Base-by-base conservation (phyloP, 176 grass and related monocot genomes). In the Cenchrus fungigraminus region DNA sequence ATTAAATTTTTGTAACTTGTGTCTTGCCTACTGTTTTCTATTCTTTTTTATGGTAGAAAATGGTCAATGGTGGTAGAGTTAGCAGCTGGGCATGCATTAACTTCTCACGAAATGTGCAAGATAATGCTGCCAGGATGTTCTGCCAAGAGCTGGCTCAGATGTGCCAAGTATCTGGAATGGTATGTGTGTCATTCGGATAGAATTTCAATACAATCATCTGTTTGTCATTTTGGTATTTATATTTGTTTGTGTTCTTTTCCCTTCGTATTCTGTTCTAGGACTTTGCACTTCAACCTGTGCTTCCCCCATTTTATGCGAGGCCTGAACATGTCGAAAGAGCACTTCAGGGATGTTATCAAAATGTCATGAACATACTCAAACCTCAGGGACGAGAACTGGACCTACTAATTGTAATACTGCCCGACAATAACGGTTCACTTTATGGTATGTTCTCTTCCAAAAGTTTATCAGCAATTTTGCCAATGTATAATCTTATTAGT, bases 161-260 rank as follows among this genome's bases (percentile, higher is more conserved):
- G 94, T 97, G 94, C 82, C 92, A 90, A 82, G 25, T 90, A 72
- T 97, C 94, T 75, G 94, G 94, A 88, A 97, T 97, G 94, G 94
- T 97, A 87, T 60, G 71, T 75, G 6, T 74, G 6, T 76, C 69
- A 76, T 59, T 40, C 28, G 37, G 81, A 44, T 86, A 82, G 59
- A 78, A 56, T 31, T 55, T 54, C 7, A 61, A n/a, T n/a, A 22
- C 56, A 19, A 6, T 55, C 28, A 14, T 73, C 7, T 67, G 22
- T 31, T 51, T 61, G 45, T 74, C 49, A 55, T 5, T 86, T 71
- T 12, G 16, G 64, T 65, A 40, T 40, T 40, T 40, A 40, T 25
- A 64, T 65, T 62, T 53, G 60, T 52, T 37, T 9, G 12, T 59
- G 32, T 77, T n/a, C 14, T 56, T 22, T 44, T 10, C 17, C 56